A percentile compares a stretch with the other conserved stretches of the same genome.
These are phyloP conservation scores for Phaeotremella skinneri DNA, from an alignment of 768 basidiomycete genomes.

Conservation along the genomic window DNA sequence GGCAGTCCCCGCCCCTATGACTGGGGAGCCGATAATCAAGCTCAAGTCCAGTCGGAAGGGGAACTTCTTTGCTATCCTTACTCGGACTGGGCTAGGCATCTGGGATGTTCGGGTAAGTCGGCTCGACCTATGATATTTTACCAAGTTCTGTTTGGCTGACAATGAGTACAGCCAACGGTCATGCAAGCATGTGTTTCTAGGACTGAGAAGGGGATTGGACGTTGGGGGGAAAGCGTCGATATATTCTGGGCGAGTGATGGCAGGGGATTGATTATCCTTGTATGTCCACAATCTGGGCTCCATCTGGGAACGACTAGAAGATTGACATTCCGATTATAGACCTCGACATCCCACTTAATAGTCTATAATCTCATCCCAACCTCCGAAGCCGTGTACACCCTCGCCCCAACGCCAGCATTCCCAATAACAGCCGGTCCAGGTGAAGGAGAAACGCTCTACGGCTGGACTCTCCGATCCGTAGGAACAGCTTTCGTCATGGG, in stretches of 20 bases:
- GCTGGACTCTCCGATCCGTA: slow-evolving; percentile 21
- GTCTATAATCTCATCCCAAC: slow-evolving; percentile 63
- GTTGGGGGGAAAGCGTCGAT: slow-evolving; percentile 76
- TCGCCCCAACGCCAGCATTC: slow-evolving; percentile 14
- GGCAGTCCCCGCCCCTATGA: slow-evolving; percentile 19
- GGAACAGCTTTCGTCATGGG: slow-evolving; percentile 43
- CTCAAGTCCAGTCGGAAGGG: slow-evolving; percentile 32
- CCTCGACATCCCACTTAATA: slow-evolving; percentile 74
- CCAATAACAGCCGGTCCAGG: slow-evolving; percentile 35
- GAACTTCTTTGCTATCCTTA: slow-evolving; percentile 40
- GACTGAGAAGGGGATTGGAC: slow-evolving; percentile 69
- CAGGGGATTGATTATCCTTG: slow-evolving; percentile 73
- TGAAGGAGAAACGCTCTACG: slow-evolving; percentile 41
- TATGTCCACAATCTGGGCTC: slow-evolving; percentile 49
- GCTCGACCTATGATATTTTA: slow-evolving; percentile 38
- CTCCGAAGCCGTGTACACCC: slow-evolving; percentile 49
- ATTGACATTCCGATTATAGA: slow-evolving; percentile 58
- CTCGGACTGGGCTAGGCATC: slow-evolving; percentile 26
- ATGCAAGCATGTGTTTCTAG: slow-evolving; percentile 66
- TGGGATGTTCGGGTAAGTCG: slow-evolving; percentile 48
- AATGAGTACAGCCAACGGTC: slow-evolving; percentile 47
- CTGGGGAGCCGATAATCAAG: slow-evolving; percentile 17
- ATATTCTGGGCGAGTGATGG: slow-evolving; percentile 83
- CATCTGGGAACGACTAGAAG: not conserved
- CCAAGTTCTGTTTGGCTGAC: slow-evolving; percentile 40